Evolutionary conservation across 148 eudicot species (phyloP).

Genomic region (Rhododendron mucronatum): DNA sequence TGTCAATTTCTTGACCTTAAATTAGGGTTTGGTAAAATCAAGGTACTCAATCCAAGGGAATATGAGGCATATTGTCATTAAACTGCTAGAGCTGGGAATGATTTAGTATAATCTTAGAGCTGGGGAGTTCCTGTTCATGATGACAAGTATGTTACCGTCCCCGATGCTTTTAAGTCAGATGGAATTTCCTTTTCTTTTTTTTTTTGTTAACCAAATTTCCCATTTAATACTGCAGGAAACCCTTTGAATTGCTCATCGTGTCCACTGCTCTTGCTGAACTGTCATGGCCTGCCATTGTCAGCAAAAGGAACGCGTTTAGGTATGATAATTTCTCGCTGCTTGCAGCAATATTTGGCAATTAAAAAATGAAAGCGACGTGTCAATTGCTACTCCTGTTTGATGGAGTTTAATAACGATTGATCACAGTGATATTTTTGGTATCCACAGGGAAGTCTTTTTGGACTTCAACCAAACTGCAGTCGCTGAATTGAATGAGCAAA

Average conservation of each 20-base stretch:
- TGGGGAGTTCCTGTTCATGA: conserved; percentile 84
- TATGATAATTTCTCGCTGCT: conserved; percentile 18
- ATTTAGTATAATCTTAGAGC: neutral
- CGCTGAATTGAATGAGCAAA: conserved; percentile 79
- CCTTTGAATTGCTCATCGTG: conserved; percentile 85
- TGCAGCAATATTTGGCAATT: neutral
- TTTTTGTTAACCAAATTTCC: neutral
- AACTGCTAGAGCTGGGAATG: neutral
- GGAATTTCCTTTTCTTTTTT: neutral
- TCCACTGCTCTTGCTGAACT: conserved; percentile 88
- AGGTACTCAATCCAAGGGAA: neutral
- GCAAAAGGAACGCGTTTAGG: conserved; percentile 67
- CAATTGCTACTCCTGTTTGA: neutral
- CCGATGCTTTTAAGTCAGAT: neutral
- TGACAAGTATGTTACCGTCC: conserved; percentile 45
- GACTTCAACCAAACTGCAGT: conserved; percentile 66
- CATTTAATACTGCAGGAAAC: conserved; percentile 44
- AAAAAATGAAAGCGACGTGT: neutral
- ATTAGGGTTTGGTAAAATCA: no score
- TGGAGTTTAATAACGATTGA: neutral
- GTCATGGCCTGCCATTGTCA: conserved; percentile 83
- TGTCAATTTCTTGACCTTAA: no score
- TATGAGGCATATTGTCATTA: neutral
- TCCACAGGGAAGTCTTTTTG: conserved; percentile 73
- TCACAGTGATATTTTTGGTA: neutral